phyloP scores from a whole-genome alignment of 1,284 basidiomycete species.

The Ustilago loliicola region DNA sequence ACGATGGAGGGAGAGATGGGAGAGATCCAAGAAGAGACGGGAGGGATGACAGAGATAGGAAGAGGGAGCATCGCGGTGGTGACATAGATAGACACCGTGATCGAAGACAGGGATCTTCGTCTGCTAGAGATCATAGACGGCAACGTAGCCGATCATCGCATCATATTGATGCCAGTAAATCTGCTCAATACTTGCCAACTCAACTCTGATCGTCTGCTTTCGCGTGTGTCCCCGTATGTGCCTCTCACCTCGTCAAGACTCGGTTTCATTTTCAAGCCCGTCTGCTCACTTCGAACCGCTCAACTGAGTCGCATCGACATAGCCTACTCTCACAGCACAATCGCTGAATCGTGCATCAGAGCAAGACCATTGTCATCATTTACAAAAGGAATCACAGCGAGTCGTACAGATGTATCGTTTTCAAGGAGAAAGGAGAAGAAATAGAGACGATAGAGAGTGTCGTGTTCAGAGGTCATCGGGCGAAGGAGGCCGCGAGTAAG shows the following conservation, averaged over 20 bases:
- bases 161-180: too few species aligned
- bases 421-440: not conserved
- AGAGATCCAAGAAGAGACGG: not conserved
- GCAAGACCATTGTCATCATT: constrained; percentile 10
- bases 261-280: too few species aligned
- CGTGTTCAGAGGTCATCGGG: constrained; percentile 59
- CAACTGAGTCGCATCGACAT: not conserved
- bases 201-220: too few species aligned
- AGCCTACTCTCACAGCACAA: not conserved
- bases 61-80: not conserved
- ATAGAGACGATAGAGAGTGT: not conserved
- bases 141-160: not conserved
- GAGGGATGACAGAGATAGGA: not conserved
- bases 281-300: too few species aligned
- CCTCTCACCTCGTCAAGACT: too few species aligned
- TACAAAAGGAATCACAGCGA: constrained; percentile 10
- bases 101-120: not conserved
- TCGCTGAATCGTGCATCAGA: not conserved
- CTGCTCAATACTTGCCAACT: too few species aligned
- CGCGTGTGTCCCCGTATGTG: too few species aligned
- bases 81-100: not conserved
- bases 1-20: not conserved
- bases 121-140: not conserved
- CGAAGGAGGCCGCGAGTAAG: constrained; percentile 60
- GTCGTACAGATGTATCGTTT: not conserved